These are phyloP conservation scores for Yamadazyma philogaea DNA, from an alignment of 805 yeast genomes.

Conservation along the genomic window DNA sequence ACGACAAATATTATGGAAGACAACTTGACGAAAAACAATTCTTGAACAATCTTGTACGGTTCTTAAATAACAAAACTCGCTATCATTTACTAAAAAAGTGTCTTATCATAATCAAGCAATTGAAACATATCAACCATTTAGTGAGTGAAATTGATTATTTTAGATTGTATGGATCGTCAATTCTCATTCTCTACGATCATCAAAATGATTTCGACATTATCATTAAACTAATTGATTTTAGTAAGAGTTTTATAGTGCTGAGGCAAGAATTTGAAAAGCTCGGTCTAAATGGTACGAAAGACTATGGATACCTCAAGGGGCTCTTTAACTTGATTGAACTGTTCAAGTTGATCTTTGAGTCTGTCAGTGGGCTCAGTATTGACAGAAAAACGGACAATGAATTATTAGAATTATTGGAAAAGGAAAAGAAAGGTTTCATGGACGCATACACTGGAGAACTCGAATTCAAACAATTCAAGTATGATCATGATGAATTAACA, in stretches of 20 bases:
- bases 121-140: conserved; percentile 56
- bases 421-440: conserved; percentile 13
- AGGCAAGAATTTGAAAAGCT: conserved; percentile 2
- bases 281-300: conserved; percentile 28
- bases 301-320: conserved; percentile 84
- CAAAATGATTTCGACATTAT: conserved; percentile 19
- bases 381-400: conserved; percentile 7
- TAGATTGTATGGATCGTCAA: conserved; percentile 87
- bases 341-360: conserved; percentile 56
- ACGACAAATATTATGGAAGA: conserved; percentile 94
- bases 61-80: conserved; percentile 71
- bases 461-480: conserved; percentile 1
- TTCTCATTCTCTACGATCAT: conserved; percentile 80
- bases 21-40: conserved; percentile 72
- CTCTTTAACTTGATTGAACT: conserved; percentile 67
- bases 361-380: conserved; percentile 42
- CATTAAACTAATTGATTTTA: conserved; percentile 91
- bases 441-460: conserved; percentile 16
- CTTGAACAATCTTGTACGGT: conserved; percentile 68
- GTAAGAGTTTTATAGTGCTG: conserved; percentile 53
- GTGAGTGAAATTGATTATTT: conserved; percentile 64
- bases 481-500: conserved; percentile 9
- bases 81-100: conserved; percentile 64
- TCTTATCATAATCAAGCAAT: conserved; percentile 58
- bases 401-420: conserved; percentile 9